Conservation (phyloP, 257 asterid genomes). For the Apocynum venetum region DNA sequence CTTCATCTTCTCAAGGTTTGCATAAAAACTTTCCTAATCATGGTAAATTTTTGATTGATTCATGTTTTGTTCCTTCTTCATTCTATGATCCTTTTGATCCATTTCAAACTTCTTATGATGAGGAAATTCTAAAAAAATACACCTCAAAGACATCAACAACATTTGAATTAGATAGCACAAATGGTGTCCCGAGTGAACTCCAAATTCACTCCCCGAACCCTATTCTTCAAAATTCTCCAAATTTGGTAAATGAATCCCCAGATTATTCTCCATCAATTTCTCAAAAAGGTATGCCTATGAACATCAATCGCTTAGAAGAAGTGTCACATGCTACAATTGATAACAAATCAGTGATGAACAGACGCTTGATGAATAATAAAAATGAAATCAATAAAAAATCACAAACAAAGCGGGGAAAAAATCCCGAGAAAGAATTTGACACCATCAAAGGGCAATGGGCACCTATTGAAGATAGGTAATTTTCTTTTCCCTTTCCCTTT, state of each 20-base stretch:
- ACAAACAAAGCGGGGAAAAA: conserved; percentile 24
- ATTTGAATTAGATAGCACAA: neutral
- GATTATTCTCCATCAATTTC: conserved; percentile 5
- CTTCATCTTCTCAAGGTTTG: conserved; percentile 3
- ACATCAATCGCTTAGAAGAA: conserved; percentile 3
- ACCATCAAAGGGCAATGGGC: conserved; percentile 61
- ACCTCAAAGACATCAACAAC: neutral
- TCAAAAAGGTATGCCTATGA: conserved; percentile 2
- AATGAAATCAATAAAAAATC: neutral
- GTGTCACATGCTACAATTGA: conserved; percentile 14
- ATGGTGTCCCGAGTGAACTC: neutral
- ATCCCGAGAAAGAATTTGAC: conserved; percentile 20
- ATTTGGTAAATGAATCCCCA: conserved; percentile 7
- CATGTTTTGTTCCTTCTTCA: neutral
- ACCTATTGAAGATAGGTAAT: conserved; percentile 54
- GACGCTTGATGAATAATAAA: neutral
- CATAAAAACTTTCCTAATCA: neutral
- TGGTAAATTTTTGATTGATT: neutral
- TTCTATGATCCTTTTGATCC: conserved; percentile 47
- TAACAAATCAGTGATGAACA: neutral
- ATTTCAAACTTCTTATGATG: conserved; percentile 22
- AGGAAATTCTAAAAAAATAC: conserved; percentile 10
- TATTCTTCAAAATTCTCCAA: neutral
- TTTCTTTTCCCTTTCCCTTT: neutral
- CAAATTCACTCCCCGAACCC: neutral